Conservation (phyloP, 495 filamentous ascomycete genomes). For the Tetracladium marchalianum region DNA sequence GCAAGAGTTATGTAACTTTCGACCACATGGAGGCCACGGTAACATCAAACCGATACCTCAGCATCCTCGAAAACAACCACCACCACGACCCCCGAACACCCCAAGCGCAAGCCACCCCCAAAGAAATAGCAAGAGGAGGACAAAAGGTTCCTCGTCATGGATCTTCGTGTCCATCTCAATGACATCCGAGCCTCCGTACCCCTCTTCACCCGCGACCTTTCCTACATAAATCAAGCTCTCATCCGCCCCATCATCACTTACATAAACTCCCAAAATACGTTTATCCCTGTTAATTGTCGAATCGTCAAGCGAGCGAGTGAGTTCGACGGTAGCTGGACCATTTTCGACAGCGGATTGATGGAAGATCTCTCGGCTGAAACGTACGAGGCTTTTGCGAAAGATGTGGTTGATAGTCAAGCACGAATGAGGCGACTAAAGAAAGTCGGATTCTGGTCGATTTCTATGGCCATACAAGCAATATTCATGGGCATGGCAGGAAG, state of each 20-base stretch:
- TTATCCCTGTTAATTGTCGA: conserved; percentile 90
- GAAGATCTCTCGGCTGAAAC: conserved; percentile 91
- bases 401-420: conserved; percentile 78
- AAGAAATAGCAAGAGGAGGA: conserved; percentile 31
- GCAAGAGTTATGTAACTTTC: conserved; percentile 86
- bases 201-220: conserved; percentile 77
- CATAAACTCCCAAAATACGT: conserved; percentile 86
- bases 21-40: conserved; percentile 90
- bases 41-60: conserved; percentile 54
- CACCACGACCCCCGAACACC: conserved; percentile 7
- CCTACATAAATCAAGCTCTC: conserved; percentile 91
- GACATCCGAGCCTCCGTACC: conserved; percentile 86
- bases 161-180: conserved; percentile 82
- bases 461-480: conserved; percentile 83
- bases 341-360: conserved; percentile 90
- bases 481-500: conserved; percentile 91
- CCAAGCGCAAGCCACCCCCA: conserved; percentile 6
- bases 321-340: conserved; percentile 93
- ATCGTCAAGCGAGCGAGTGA: conserved; percentile 79
- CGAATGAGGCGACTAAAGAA: conserved; percentile 84
- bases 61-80: conserved; percentile 29
- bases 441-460: conserved; percentile 91
- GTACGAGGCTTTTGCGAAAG: conserved; percentile 82
- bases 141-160: conserved; percentile 75
- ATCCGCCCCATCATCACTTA: conserved; percentile 97